phyloP scores from a whole-genome alignment of 768 basidiomycete genomes.

The Rubroboletus pulcherrimus region DNA sequence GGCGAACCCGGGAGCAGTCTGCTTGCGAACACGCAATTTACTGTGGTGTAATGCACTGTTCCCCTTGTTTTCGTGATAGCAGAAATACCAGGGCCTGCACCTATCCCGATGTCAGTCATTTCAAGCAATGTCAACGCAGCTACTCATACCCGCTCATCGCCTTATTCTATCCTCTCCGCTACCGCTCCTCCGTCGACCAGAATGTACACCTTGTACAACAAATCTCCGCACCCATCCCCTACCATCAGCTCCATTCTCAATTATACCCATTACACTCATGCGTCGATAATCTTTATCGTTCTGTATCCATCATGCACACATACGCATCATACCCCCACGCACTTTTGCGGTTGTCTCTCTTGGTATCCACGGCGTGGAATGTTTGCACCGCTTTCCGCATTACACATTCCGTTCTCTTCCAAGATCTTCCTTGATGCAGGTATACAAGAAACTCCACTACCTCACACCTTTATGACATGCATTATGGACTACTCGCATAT shows the following conservation, averaged over 20 bases:
- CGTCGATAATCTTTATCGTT: slow-evolving; percentile 31
- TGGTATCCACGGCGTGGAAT: slow-evolving; percentile 15
- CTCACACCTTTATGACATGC: slow-evolving; percentile 25
- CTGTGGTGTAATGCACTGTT: slow-evolving; percentile 29
- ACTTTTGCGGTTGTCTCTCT: slow-evolving; percentile 15
- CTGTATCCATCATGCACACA: slow-evolving; percentile 33
- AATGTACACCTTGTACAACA: slow-evolving; percentile 25
- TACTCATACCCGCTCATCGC: background rate
- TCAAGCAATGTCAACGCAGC: background rate
- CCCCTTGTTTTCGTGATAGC: slow-evolving; percentile 27
- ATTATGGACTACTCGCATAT: slow-evolving; percentile 28
- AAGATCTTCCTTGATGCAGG: slow-evolving; percentile 14
- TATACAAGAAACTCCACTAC: slow-evolving; percentile 17
- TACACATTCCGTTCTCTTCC: slow-evolving; percentile 13
- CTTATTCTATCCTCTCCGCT: background rate
- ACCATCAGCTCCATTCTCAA: slow-evolving; percentile 11
- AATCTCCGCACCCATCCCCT: slow-evolving; percentile 7
- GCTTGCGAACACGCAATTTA: slow-evolving; percentile 22
- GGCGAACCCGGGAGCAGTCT: slow-evolving; percentile 13
- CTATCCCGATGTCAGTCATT: slow-evolving; percentile 14
- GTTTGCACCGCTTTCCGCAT: slow-evolving; percentile 10
- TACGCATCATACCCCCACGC: slow-evolving; percentile 26
- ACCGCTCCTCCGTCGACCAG: slow-evolving; percentile 8
- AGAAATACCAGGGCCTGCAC: slow-evolving; percentile 28
- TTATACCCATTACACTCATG: slow-evolving; percentile 28